Evolutionary conservation across 148 eudicot species (phyloP), one percentile per base, ranked within the genome.

Genomic region (Agrostemma githago): DNA sequence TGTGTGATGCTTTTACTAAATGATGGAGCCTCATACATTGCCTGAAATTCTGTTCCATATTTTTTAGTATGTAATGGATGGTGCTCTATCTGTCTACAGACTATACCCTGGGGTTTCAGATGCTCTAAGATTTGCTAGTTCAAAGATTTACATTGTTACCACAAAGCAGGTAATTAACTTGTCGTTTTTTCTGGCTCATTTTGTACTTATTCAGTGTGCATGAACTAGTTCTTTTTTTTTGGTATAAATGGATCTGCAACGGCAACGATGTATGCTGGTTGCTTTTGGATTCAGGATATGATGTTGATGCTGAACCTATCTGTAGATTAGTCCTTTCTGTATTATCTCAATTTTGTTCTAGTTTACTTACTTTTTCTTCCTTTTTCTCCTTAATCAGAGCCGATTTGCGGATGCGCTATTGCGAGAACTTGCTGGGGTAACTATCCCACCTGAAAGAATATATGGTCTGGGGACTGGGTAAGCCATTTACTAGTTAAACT

Each of bases 401-500:
- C 97, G 96, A 73, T 95, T 95, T 89, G 98, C 97, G 43, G 91
- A 86, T 85, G 96, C 92, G 44, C 84, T 95, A 67, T 82, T 95
- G 79, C 82, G 87, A 74, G 92, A 87, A 81, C 89, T 95, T 83
- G 98, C 91, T 76, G 98, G 97, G 80, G 88, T 95, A 58, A 86
- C 85, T 80, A 83, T 95, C 79, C 98, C 98, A 40, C 82, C 89
- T 65, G 96, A 95, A 82, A 81, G 94, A 83, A 90, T 95, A 40
- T 95, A 79, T 83, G 98, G 98, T 73, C 87, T 95, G 21, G 98
- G 98, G 69, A 85, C 88, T 64, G 98, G 98, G 98, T 95, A 74
- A 88, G 88, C 72, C 68, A 61, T 14, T 40, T 21, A 37, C 68
- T 73, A 53, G 17, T 2, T 56, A 9, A 10, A 20, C 3, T 16